phyloP scores from a whole-genome alignment of 1,139 yeast species.

The Candida dubliniensis region DNA sequence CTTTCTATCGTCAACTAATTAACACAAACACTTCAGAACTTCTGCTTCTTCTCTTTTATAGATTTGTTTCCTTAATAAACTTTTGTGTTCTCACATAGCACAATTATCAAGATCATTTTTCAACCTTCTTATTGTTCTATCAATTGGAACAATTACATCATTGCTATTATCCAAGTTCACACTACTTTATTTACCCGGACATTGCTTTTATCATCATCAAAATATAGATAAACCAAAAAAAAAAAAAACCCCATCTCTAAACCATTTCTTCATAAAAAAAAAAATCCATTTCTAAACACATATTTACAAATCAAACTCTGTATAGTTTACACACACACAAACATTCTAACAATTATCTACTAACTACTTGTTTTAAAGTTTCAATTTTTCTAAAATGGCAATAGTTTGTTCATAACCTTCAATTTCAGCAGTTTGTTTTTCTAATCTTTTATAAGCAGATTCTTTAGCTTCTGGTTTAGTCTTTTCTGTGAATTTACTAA shows the following conservation, averaged over 20 bases:
- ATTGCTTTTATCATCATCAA: background rate
- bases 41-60: no score
- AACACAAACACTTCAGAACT: no score
- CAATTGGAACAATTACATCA: no score
- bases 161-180: no score
- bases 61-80: no score
- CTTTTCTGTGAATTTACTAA: slow-evolving; percentile 80
- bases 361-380: slow-evolving; percentile 23
- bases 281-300: background rate
- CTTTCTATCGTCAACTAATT: no score
- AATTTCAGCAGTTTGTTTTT: slow-evolving; percentile 77
- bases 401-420: slow-evolving; percentile 82
- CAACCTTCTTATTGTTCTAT: no score
- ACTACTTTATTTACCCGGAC: no score
- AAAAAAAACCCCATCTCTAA: background rate
- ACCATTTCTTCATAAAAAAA: background rate
- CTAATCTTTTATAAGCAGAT: slow-evolving; percentile 66
- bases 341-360: background rate
- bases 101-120: no score
- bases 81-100: no score
- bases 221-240: no score
- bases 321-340: background rate
- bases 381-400: slow-evolving; percentile 70
- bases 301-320: background rate
- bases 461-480: slow-evolving; percentile 83